These are phyloP conservation scores for Kodamaea laetipori DNA, from an alignment of 805 yeast species.

Conservation along the genomic window DNA sequence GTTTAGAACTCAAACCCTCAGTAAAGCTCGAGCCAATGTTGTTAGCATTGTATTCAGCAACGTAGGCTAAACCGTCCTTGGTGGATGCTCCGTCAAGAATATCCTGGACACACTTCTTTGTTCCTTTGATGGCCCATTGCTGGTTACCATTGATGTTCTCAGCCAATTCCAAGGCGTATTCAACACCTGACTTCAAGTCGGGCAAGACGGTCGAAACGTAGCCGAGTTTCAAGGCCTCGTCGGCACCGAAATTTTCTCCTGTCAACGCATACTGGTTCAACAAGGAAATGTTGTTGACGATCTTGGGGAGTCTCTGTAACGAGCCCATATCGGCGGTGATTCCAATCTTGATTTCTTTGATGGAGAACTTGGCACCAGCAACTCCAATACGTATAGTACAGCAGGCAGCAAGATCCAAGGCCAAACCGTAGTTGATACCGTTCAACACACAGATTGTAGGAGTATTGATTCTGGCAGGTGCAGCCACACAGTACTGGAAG, in stretches of 20 bases:
- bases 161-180: constrained; percentile 53
- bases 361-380: constrained; percentile 53
- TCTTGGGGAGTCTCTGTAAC: constrained; percentile 61
- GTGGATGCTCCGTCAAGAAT: constrained; percentile 38
- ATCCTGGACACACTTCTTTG: constrained; percentile 55
- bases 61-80: constrained; percentile 51
- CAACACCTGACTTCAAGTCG: constrained; percentile 51
- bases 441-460: constrained; percentile 71
- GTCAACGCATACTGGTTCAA: constrained; percentile 63
- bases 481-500: constrained; percentile 59
- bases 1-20: constrained; percentile 5
- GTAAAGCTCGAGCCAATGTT: constrained; percentile 19
- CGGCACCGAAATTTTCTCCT: constrained; percentile 55
- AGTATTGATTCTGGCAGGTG: constrained; percentile 49
- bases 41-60: constrained; percentile 55
- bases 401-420: constrained; percentile 64
- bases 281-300: constrained; percentile 57
- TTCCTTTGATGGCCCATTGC: constrained; percentile 65
- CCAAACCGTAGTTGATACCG: constrained; percentile 67
- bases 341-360: constrained; percentile 73
- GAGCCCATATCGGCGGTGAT: constrained; percentile 81
- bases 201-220: constrained; percentile 50
- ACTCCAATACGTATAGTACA: constrained; percentile 59
- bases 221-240: constrained; percentile 60
- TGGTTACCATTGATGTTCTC: constrained; percentile 45